Percentiles rank a stretch among this genome's conserved stretches.
Evolutionary conservation across 2,329 filamentous ascomycete genomes (phyloP).

Genomic region (Neofusicoccum sp.): DNA sequence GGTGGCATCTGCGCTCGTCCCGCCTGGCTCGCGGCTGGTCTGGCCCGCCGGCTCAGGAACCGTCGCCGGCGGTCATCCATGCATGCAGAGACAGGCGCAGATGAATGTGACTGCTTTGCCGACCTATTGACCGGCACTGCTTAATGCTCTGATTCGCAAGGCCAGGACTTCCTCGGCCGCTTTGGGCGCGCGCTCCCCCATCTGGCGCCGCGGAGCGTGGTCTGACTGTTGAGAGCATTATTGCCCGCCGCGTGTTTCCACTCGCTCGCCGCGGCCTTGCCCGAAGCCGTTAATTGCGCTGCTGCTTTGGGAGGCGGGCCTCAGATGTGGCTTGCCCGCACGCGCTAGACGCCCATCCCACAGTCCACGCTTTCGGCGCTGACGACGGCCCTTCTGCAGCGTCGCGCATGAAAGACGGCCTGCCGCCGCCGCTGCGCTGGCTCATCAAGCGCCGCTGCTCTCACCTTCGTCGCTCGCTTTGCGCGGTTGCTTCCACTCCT

Average conservation of each 20-base stretch:
- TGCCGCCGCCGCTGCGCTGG: not conserved
- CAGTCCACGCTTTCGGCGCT: not conserved
- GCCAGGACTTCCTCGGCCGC: not conserved
- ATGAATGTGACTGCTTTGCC: not conserved
- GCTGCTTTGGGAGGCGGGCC: not conserved
- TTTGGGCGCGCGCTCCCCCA: not conserved
- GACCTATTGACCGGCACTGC: not conserved
- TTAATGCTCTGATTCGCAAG: not conserved
- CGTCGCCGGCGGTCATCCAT: not conserved
- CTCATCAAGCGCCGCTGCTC: not conserved
- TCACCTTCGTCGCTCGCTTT: constrained; percentile 7
- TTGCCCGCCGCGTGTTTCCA: constrained; percentile 13
- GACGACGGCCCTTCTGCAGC: not conserved
- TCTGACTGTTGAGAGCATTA: not conserved
- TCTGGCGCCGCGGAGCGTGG: not conserved
- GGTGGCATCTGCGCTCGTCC: too few species aligned
- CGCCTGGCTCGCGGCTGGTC: not conserved
- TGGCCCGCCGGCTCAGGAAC: constrained; percentile 5
- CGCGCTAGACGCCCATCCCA: constrained; percentile 1
- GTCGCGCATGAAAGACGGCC: constrained; percentile 7
- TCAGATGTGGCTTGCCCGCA: not conserved
- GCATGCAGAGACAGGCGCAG: not conserved
- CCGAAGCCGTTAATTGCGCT: constrained; percentile 11
- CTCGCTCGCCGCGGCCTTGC: constrained; percentile 6
- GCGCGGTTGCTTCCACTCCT: not conserved